These are phyloP conservation scores for Trichoderma pleuroti DNA, from an alignment of 2,329 filamentous ascomycete genomes.

Conservation along the genomic window DNA sequence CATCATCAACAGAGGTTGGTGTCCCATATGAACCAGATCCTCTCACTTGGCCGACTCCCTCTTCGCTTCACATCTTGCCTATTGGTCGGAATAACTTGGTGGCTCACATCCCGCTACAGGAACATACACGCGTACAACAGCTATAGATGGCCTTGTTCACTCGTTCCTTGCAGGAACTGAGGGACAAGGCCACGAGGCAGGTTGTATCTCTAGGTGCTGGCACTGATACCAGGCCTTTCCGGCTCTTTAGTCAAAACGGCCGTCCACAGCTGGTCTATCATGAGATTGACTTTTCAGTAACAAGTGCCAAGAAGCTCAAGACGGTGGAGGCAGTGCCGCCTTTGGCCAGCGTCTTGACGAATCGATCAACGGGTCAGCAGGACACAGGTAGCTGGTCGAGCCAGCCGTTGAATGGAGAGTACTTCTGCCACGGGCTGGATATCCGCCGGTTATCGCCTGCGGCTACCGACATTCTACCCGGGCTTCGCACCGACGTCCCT, in stretches of 20 bases:
- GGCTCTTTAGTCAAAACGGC: constrained; percentile 54
- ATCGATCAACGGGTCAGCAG: constrained; percentile 26
- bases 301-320: constrained; percentile 64
- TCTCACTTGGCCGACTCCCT: background rate
- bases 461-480: constrained; percentile 27
- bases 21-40: too few relatives aligned
- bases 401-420: constrained; percentile 39
- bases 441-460: constrained; percentile 54
- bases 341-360: constrained; percentile 39
- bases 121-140: constrained; percentile 86
- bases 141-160: constrained; percentile 73
- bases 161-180: constrained; percentile 58
- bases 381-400: constrained; percentile 42
- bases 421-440: constrained; percentile 64
- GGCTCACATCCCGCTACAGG: constrained; percentile 45
- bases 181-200: constrained; percentile 50
- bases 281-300: constrained; percentile 83
- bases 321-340: constrained; percentile 46
- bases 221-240: constrained; percentile 85
- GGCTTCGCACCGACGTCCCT: constrained; percentile 57
- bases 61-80: background rate
- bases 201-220: constrained; percentile 91
- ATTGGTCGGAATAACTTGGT: background rate
- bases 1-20: constrained; percentile 85
- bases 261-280: constrained; percentile 66